Evolutionary conservation across 225 moss, liverwort and hornwort species (phyloP).

Genomic region (Asterella californica): DNA sequence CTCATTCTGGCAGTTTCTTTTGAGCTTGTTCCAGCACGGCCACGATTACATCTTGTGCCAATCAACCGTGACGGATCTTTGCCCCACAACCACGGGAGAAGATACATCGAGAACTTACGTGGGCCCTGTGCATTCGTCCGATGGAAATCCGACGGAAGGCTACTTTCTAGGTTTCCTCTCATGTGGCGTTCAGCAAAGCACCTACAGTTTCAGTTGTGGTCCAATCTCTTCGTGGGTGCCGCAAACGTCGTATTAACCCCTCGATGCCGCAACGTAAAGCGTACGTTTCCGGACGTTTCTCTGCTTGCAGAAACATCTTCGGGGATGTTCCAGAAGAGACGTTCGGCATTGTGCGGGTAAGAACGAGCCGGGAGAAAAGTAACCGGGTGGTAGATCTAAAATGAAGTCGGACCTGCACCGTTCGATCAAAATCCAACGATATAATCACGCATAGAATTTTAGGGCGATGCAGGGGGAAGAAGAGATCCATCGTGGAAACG

Average conservation of each 20-base stretch:
- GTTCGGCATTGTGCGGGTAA: not conserved
- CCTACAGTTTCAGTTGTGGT: not conserved
- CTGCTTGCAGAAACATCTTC: conserved; percentile 2
- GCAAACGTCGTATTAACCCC: not conserved
- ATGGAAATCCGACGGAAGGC: not conserved
- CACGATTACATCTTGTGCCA: not conserved
- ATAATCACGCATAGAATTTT: not conserved
- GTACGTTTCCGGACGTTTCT: not conserved
- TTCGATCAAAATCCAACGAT: not conserved
- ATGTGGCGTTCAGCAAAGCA: not conserved
- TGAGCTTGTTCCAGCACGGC: not conserved
- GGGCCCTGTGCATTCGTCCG: not conserved
- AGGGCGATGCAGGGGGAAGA: conserved; percentile 7
- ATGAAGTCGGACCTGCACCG: not conserved
- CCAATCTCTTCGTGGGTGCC: not conserved
- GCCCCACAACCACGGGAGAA: not conserved
- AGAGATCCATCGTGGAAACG: not conserved
- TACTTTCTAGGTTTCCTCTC: not conserved
- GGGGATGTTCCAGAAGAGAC: conserved; percentile 4
- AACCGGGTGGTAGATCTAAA: not conserved
- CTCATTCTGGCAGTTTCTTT: conserved; percentile 6
- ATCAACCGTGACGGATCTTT: not conserved
- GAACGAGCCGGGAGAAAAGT: not conserved
- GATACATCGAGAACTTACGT: not conserved
- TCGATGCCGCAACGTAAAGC: not conserved